Percentiles rank a stretch among this genome's conserved stretches.
Evolutionary conservation across 139 green algal genomes (phyloP).

Genomic region (Coelastrella sp.): DNA sequence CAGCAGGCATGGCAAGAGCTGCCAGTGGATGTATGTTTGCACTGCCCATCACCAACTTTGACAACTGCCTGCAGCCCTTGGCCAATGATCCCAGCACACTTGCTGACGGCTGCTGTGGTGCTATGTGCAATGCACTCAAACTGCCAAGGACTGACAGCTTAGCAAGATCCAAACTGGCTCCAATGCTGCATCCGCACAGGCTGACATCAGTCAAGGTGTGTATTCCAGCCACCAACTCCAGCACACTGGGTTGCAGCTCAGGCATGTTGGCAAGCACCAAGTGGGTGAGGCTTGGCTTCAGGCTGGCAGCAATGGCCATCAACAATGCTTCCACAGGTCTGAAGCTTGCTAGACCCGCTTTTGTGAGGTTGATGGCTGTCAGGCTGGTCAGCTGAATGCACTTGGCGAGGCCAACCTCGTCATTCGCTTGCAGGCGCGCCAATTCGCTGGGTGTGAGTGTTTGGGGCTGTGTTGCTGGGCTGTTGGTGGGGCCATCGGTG

Average conservation of each 20-base stretch:
- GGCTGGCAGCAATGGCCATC: background rate
- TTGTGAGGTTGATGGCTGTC: background rate
- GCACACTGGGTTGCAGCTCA: background rate
- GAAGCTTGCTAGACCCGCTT: background rate
- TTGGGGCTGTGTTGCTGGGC: background rate
- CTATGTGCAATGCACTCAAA: background rate
- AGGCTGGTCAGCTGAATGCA: constrained; percentile 8
- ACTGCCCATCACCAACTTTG: background rate
- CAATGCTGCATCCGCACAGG: constrained; percentile 5
- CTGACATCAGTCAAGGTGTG: background rate
- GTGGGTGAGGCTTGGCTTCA: background rate
- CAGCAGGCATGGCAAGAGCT: constrained; percentile 1
- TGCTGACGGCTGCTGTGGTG: constrained; percentile 21
- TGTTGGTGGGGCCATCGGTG: background rate
- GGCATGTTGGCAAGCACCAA: constrained; percentile 20
- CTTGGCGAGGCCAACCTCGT: constrained; percentile 28
- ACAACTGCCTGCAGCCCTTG: background rate
- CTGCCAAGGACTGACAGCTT: constrained; percentile 10
- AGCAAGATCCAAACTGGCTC: background rate
- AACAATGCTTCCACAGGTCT: constrained; percentile 15
- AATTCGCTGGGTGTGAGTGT: constrained; percentile 11
- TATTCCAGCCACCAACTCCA: constrained; percentile 25
- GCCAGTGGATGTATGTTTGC: background rate
- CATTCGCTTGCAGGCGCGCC: constrained; percentile 17
- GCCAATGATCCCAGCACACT: background rate